Evolutionary conservation across 2,329 filamentous ascomycete species (phyloP), one percentile per base, ranked within the genome.

Genomic region (Colletotrichum gigasporum): DNA sequence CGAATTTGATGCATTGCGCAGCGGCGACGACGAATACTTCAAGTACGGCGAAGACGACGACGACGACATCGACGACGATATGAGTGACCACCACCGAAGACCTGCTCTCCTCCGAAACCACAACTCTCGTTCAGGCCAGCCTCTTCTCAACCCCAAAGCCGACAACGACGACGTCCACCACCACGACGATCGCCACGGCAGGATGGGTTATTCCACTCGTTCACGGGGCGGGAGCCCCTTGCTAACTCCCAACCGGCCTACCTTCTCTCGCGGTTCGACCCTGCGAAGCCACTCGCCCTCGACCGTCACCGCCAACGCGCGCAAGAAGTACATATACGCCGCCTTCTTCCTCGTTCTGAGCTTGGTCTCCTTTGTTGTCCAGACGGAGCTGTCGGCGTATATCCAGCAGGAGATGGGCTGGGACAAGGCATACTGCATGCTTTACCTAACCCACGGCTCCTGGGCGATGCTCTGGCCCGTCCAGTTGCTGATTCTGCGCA

Each of bases 371-470:
- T 99, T 99, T 76, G 93, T 93, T 48, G 83, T 97, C 5, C 96
- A 99, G 85, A 98, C 96, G 3, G 95, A 98, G 83, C 93, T 97
- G 56, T 95, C 94, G 10, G 90, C 96, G 9, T 94, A 97, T 79
- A 96, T 99, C 66, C 95, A 98, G 80, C 90, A 95, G 75, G 90
- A 96, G 65, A 80, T 97, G 68, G 89, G 91, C 68, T 99, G 96
- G 96, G 88, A 96, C 80, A 99, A 99, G 82, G 93, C 96, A n/a
- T 99, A 97, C 81, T 97, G 93, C 83, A 99, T 99, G 96, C 88
- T 99, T 84, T 97, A 97, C 79, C 85, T 99, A 69, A 99, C 96
- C 10, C 96, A 99, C 80, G 92, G 95, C 58, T 97, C 94, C 2
- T 99, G 96, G 96, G 78, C 90, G 9, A 79, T 98, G 50, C 85